Evolutionary conservation across 2,329 filamentous ascomycete species (phyloP), one percentile per base, ranked within the genome.

Genomic region (Colletotrichum ledebouriae): DNA sequence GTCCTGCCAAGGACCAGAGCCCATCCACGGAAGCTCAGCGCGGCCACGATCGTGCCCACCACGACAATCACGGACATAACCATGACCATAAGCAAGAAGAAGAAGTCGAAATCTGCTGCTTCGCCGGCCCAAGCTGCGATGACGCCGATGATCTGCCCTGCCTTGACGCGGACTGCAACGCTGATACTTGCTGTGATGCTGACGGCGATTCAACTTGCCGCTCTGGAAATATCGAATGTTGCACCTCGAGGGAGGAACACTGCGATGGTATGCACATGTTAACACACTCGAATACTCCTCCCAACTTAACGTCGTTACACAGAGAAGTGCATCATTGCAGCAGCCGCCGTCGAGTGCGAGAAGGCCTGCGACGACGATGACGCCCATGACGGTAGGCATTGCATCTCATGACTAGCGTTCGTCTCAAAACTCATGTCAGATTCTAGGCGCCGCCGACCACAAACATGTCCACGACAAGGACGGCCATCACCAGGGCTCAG

Each of bases 271-370:
- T 5, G 63, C 17, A 42, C 25, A 12, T 17, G 12, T 46, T 20
- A 13, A 17, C 11, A 17, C 15, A 15, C 13, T 60, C 20, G 2
- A 29, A 9, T 29, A 29, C 2, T 29, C 29, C 6, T 29, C 29
- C 29, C 29, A 2, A 12, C 50, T 59, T 71, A 9, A 71, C 41
- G 25, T n/a, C n/a, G n/a, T 42, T 11, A 1, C 11, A 39, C 58
- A 78, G 77, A 77, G 46, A 75, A 76, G 47, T 78, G 77, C 59
- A 77, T 78, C 68, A 53, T 73, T 34, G 72, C 75, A 13, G 75
- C 71, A 33, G 77, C 76, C 15, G 74, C 75, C 15, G 65, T 75
- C 11, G 74, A 77, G 66, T 78, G 77, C 58, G 73, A 75, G 61
- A 74, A 75, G 62, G 67, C 71, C 3, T 78, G 77, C 69, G 73